Evolutionary conservation across 2,329 filamentous ascomycete genomes (phyloP), one percentile per base, ranked within the genome.

Genomic region (Paecilomyces formosus): DNA sequence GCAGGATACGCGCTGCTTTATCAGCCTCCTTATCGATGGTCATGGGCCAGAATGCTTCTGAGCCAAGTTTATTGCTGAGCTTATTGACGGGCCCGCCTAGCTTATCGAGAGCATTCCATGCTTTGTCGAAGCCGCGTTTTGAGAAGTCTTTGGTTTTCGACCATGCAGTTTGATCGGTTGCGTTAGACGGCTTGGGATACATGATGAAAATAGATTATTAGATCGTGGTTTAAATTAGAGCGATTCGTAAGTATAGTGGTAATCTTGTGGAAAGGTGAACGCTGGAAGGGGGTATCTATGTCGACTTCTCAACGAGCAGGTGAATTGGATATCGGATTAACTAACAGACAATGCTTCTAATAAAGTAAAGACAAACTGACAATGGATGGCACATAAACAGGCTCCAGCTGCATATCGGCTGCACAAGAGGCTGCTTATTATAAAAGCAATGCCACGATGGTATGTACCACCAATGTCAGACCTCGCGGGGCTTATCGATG

Each of bases 11-110:
- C 60, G 92, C 91, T 53, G 92, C 90, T 77, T 96, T 96, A 76
- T 96, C 90, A 74, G 88, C 89, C 79, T 97, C 92, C 65, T 88
- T 88, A 71, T 96, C 92, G 56, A 96, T 79, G 1, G 87, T 88
- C 31, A 89, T 88, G 3, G 91, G 91, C 89, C 89, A 94, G 68
- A 93, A 93, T 24, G 88, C 86, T 72, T 95, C 91, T 30, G 82
- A 82, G 59, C 91, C 91, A 39, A 96, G 79, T 74, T 88, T 91
- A 75, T 95, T 91, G n/a, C 88, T 90, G 24, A 96, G 74, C 60
- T 82, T 85, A 70, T 96, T 96, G 68, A 96, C 86, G 2, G 91
- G 90, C 1, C 82, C 80, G 60, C 89, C 88, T 11, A 88, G 78
- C 69, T 88, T 88, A 74, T 89, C 86, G 55, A 85, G 79, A 64